Percentiles rank a stretch among this genome's conserved stretches.
Evolutionary conservation across 2,329 filamentous ascomycete species (phyloP).

Genomic region (Alternaria sp.): DNA sequence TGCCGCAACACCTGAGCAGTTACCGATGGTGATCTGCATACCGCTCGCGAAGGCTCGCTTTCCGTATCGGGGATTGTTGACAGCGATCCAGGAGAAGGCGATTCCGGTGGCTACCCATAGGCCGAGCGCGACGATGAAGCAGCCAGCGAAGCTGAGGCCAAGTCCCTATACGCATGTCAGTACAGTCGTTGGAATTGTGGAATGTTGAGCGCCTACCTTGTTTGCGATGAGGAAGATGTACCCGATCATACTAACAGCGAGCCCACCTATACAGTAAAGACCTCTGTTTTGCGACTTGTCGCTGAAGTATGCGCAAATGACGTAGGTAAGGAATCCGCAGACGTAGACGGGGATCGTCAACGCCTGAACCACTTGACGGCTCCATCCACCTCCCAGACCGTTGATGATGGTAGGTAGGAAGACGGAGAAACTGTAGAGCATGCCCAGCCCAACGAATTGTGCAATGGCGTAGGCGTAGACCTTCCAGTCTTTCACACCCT

Average conservation of each 20-base stretch:
- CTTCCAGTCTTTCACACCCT: conserved; percentile 51
- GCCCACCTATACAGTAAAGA: conserved; percentile 32
- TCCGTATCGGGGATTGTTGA: conserved; percentile 40
- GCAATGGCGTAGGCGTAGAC: conserved; percentile 50
- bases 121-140: conserved; percentile 39
- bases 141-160: conserved; percentile 30
- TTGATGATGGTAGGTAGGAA: conserved; percentile 42
- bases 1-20: conserved; percentile 43
- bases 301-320: conserved; percentile 30
- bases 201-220: background rate
- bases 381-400: conserved; percentile 33
- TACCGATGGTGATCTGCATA: conserved; percentile 45
- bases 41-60: conserved; percentile 38
- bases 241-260: conserved; percentile 53
- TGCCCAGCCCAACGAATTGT: conserved; percentile 46
- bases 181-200: background rate
- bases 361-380: conserved; percentile 31
- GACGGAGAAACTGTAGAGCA: conserved; percentile 34
- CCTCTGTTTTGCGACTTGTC: conserved; percentile 36
- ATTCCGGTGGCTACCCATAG: conserved; percentile 33
- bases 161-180: conserved; percentile 2
- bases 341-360: conserved; percentile 43
- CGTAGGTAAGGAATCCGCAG: conserved; percentile 29
- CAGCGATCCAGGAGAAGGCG: conserved; percentile 35
- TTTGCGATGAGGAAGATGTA: conserved; percentile 52